Evolutionary conservation across 306 rosid genomes (phyloP), one percentile per base, ranked within the genome.

Genomic region (Gastrolobium bilobum): DNA sequence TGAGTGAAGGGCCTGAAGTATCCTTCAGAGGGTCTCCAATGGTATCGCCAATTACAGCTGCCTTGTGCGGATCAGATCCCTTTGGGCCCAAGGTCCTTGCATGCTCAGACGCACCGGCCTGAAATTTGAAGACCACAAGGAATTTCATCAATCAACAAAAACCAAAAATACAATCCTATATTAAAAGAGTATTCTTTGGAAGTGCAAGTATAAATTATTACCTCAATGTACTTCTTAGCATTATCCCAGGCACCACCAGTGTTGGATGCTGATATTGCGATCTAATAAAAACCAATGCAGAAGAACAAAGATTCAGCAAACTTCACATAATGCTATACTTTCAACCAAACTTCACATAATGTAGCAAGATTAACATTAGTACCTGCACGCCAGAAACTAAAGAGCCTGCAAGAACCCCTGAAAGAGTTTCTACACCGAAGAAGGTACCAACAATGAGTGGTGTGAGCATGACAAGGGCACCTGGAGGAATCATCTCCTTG

Each of bases 401-500:
- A 79, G 94, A 82, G 20, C 97, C 97, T 11, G 92, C 97, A 35
- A 91, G 91, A 65, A 91, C 97, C 14, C 97, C 94, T 0, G 94
- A 89, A 2, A 91, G 86, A 10, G 97, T 91, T 80, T 91, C 94
- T 8, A 91, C 94, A 7, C 97, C 94, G 9, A 91, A 88, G 51
- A 91, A 81, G 39, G 84, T 86, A 38, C 94, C 97, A 0, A 91
- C 97, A 13, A 91, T 87, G 76, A 91, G 97, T 34, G 97, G 97
- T 15, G 97, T 91, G 38, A 91, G 97, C 89, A 89, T 91, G 84
- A 91, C 94, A 33, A 91, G 94, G 60, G 94, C 93, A 71, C 97
- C 97, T 0, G 94, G 97, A 58, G 97, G 97, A 77, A 91, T 89
- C 97, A 91, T 91, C 87, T 89, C 97, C 88, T 86, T 91, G 86